Percentiles rank a stretch among this genome's conserved stretches.
phyloP scores from a whole-genome alignment of 805 yeast species.

The Brettanomyces naardenensis region DNA sequence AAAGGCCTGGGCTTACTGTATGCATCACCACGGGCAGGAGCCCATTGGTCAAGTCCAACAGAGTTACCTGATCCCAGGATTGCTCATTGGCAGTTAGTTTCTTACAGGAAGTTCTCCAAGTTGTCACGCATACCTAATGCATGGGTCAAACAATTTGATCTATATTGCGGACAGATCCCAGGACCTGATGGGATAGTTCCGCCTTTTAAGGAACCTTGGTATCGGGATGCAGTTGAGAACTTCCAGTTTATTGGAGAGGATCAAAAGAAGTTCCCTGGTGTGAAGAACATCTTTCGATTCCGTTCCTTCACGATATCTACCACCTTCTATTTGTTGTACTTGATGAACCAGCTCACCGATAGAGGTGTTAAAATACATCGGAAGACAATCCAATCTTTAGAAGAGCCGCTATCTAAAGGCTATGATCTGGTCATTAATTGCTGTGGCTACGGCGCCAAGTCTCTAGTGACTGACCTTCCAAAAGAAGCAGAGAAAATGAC shows the following conservation, averaged over 20 bases:
- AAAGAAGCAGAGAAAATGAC: too few relatives aligned
- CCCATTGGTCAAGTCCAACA: too few relatives aligned
- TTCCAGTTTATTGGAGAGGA: slow-evolving; percentile 23
- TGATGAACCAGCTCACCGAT: slow-evolving; percentile 35
- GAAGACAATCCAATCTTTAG: too few relatives aligned
- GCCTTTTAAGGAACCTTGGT: slow-evolving; percentile 39
- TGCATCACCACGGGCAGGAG: too few relatives aligned
- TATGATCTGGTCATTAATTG: too few relatives aligned
- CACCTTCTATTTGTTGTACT: slow-evolving; percentile 45
- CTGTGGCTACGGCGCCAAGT: too few relatives aligned
- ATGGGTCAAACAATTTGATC: slow-evolving; percentile 22
- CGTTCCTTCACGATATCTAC: slow-evolving; percentile 54
- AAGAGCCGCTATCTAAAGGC: too few relatives aligned
- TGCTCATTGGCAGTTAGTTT: too few relatives aligned
- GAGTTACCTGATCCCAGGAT: too few relatives aligned
- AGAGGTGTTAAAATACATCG: slow-evolving; percentile 42
- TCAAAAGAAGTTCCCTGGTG: slow-evolving; percentile 28
- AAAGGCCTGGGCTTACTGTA: too few relatives aligned
- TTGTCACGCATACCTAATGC: slow-evolving; percentile 29
- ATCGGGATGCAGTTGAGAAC: slow-evolving; percentile 33
- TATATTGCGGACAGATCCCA: slow-evolving; percentile 19
- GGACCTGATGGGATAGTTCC: slow-evolving; percentile 7
- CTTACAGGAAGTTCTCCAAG: too few relatives aligned
- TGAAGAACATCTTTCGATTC: slow-evolving; percentile 30
- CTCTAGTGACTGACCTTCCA: too few relatives aligned